Percentiles rank a stretch among this genome's conserved stretches.
These are phyloP conservation scores for Chenopodium quinoa DNA, from an alignment of 148 eudicot species.

Conservation along the genomic window DNA sequence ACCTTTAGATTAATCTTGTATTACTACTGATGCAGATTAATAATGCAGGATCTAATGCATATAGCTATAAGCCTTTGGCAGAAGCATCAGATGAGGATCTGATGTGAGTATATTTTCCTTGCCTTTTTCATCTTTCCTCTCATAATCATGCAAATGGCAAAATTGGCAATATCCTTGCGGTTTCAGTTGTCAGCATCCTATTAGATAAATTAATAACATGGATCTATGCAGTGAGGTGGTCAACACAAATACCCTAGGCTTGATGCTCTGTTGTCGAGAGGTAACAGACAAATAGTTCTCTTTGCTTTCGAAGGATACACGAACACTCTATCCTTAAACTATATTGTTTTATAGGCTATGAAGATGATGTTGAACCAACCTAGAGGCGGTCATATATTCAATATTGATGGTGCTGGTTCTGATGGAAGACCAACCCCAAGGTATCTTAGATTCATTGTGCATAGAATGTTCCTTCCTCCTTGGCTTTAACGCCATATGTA, in stretches of 20 bases:
- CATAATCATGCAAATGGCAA: neutral
- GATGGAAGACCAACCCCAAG: constrained; percentile 99
- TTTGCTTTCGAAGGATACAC: constrained; percentile 3
- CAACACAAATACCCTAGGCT: constrained; percentile 92
- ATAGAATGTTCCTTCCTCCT: neutral
- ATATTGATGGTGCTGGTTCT: constrained; percentile 98
- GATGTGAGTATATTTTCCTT: constrained; percentile 46
- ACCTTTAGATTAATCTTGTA: constrained; percentile 29
- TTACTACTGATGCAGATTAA: constrained; percentile 77
- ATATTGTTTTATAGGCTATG: constrained; percentile 59
- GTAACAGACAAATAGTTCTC: constrained; percentile 45
- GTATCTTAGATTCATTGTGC: constrained; percentile 28
- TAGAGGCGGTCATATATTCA: constrained; percentile 89
- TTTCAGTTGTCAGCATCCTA: too few relatives aligned
- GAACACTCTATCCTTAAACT: constrained; percentile 5
- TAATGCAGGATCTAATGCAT: constrained; percentile 99
- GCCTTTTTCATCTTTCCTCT: neutral
- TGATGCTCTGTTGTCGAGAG: constrained; percentile 99
- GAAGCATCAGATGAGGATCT: constrained; percentile 98
- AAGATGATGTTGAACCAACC: constrained; percentile 85
- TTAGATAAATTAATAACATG: neutral
- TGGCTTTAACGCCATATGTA: neutral
- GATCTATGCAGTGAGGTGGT: constrained; percentile 78
- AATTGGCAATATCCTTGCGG: neutral
- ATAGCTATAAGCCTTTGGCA: constrained; percentile 83